Conservation (phyloP, 257 asterid species). For the Solanum ossicruentum region DNA sequence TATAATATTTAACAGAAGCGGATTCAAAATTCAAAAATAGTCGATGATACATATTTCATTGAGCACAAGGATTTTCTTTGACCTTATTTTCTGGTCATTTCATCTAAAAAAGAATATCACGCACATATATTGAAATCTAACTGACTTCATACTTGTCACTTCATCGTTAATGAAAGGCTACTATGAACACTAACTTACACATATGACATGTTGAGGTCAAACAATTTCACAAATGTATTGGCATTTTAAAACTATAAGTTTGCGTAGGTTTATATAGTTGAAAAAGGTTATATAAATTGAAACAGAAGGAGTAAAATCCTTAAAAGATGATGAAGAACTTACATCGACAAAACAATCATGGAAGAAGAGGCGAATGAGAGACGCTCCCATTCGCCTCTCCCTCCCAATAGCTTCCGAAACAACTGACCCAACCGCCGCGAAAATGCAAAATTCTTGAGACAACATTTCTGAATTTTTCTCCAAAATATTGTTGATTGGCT, state of each 20-base stretch:
- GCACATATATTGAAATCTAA: background rate
- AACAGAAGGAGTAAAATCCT: background rate
- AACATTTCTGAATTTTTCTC: background rate
- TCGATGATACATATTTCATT: too few species aligned
- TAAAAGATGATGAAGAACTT: background rate
- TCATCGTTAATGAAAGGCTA: background rate
- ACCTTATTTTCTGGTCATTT: background rate
- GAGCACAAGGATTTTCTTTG: background rate
- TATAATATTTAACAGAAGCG: too few species aligned
- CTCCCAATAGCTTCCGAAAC: background rate
- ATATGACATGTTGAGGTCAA: too few species aligned
- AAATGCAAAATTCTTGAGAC: background rate
- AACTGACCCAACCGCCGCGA: background rate
- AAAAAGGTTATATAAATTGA: background rate
- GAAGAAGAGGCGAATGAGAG: constrained; percentile 5
- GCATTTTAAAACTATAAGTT: background rate
- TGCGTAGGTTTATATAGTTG: background rate
- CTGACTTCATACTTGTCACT: too few species aligned
- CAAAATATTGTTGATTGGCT: background rate
- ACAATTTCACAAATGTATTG: background rate
- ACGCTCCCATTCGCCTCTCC: constrained; percentile 2
- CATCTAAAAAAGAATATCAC: too few species aligned
- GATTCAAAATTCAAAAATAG: too few species aligned
- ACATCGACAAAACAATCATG: constrained; percentile 5
- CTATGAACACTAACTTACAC: too few species aligned